phyloP scores from a whole-genome alignment of 1,284 basidiomycete species.

The Tranzscheliella williamsii region DNA sequence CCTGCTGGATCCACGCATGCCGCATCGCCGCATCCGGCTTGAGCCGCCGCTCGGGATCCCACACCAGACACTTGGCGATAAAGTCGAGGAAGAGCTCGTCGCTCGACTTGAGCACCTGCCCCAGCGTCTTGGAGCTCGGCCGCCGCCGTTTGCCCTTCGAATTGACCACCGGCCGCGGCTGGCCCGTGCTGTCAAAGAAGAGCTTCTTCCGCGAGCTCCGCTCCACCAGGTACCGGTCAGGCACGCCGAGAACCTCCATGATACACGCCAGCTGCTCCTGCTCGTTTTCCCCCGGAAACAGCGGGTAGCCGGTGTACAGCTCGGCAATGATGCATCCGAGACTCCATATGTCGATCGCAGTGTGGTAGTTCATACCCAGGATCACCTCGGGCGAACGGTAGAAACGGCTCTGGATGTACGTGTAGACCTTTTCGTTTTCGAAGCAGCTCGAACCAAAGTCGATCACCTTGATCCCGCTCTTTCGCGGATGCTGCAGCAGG shows the following conservation, averaged over 20 bases:
- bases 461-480: conserved; percentile 96
- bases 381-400: conserved; percentile 84
- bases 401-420: conserved; percentile 94
- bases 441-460: conserved; percentile 99
- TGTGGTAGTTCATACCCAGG: conserved; percentile 59
- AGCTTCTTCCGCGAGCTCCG: conserved; percentile 89
- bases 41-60: conserved; percentile 95
- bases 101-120: conserved; percentile 82
- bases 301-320: conserved; percentile 96
- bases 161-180: conserved; percentile 89
- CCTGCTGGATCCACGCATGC: conserved; percentile 55
- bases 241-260: conserved; percentile 96
- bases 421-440: conserved; percentile 98
- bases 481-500: conserved; percentile 86
- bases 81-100: conserved; percentile 74
- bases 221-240: conserved; percentile 92
- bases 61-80: conserved; percentile 89
- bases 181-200: conserved; percentile 94
- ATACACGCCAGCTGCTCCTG: conserved; percentile 98
- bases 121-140: conserved; percentile 85
- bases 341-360: conserved; percentile 94
- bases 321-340: conserved; percentile 97
- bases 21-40: conserved; percentile 83
- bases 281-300: conserved; percentile 95
- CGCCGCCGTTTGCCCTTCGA: conserved; percentile 91